Conservation (phyloP, 345 rosid species). For the Acer yangbiense region DNA sequence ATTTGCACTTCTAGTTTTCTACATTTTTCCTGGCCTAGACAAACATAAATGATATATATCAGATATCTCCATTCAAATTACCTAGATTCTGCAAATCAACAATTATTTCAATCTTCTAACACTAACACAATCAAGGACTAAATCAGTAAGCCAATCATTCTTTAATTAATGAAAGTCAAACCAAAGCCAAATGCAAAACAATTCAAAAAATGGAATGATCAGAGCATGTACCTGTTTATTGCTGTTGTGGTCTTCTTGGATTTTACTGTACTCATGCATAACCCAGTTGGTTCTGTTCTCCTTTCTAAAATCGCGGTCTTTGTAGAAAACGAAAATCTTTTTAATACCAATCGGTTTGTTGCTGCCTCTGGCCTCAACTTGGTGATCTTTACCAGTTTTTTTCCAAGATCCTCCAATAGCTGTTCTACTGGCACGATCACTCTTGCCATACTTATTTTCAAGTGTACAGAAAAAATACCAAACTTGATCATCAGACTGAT, state of each 20-base stretch:
- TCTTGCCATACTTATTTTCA: conserved; percentile 11
- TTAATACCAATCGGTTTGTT: conserved; percentile 36
- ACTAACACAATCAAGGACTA: background rate
- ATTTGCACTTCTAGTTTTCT: background rate
- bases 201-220: background rate
- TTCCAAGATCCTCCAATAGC: conserved; percentile 45
- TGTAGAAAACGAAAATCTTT: conserved; percentile 36
- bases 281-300: conserved; percentile 9
- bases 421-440: conserved; percentile 25
- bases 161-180: background rate
- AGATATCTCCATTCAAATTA: too few relatives aligned
- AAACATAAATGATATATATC: background rate
- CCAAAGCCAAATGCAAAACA: background rate
- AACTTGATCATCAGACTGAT: conserved; percentile 23
- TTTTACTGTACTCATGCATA: conserved; percentile 6
- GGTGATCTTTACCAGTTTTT: conserved; percentile 30
- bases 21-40: background rate
- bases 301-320: conserved; percentile 6
- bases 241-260: background rate
- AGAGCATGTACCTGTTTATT: background rate
- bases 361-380: conserved; percentile 19
- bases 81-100: background rate
- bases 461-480: conserved; percentile 38
- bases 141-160: background rate
- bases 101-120: background rate